Percentiles rank a stretch among this genome's conserved stretches.
Conservation (phyloP, 805 yeast genomes). For the Zygosaccharomyces gambellarensis region DNA sequence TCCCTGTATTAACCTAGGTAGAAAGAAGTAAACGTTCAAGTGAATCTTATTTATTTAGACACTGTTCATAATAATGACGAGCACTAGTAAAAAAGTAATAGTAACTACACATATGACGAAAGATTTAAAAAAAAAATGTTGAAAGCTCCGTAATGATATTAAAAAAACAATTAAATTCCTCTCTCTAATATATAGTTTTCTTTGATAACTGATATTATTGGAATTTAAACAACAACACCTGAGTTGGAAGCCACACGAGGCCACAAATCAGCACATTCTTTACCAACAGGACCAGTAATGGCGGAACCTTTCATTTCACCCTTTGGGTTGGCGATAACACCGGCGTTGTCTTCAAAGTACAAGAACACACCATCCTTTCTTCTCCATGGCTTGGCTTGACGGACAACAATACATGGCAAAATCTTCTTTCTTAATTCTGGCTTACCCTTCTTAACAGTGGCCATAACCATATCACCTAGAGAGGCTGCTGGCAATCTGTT, state of each 20-base stretch:
- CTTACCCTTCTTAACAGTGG: conserved; percentile 99
- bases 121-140: conserved; percentile 12
- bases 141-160: conserved; percentile 9
- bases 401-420: conserved; percentile 99
- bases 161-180: conserved; percentile 17
- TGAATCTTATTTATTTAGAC: not conserved
- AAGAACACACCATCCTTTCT: conserved; percentile 99
- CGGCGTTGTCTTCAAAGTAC: conserved; percentile 99
- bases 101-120: conserved; percentile 1
- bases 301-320: conserved; percentile 99
- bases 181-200: conserved; percentile 14
- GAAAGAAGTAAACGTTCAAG: not conserved
- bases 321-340: conserved; percentile 99
- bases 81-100: not conserved
- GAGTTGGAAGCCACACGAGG: conserved; percentile 99
- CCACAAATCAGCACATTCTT: conserved; percentile 99
- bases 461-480: conserved; percentile 99
- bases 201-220: conserved; percentile 1
- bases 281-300: conserved; percentile 99
- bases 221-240: conserved; percentile 95
- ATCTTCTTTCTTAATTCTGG: conserved; percentile 99
- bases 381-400: conserved; percentile 99
- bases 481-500: conserved; percentile 99
- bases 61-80: not conserved
- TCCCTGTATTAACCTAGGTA: not conserved